A percentile compares a stretch with the other conserved stretches of the same genome.
Conservation (phyloP, 129 eudicot genomes). For the Dittrichia graveolens region DNA sequence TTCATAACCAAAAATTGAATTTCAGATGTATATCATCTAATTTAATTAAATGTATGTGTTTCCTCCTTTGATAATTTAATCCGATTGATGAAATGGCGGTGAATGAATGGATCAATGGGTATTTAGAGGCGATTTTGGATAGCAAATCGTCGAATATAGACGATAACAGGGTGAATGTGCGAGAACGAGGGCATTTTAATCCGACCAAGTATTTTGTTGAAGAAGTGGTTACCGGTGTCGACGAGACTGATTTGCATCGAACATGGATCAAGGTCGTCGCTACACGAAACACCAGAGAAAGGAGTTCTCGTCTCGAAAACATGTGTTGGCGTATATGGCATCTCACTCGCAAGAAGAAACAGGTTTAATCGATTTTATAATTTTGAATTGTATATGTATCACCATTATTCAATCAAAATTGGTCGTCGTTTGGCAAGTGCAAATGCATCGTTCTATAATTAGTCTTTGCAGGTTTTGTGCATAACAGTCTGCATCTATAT, state of each 20-base stretch:
- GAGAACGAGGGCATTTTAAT: slow-evolving; percentile 56
- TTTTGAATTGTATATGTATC: not conserved
- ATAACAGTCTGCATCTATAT: not conserved
- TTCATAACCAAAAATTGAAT: slow-evolving; percentile 8
- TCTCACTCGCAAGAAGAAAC: slow-evolving; percentile 89
- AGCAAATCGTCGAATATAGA: slow-evolving; percentile 59
- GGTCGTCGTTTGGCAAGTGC: not conserved
- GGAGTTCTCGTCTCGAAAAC: slow-evolving; percentile 83
- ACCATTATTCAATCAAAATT: not conserved
- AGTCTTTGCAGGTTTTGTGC: not conserved
- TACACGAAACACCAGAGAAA: slow-evolving; percentile 67
- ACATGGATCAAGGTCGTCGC: slow-evolving; percentile 97
- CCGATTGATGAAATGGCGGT: slow-evolving; percentile 53
- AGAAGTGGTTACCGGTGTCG: slow-evolving; percentile 79
- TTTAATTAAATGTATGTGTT: not conserved
- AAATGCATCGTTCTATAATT: not conserved
- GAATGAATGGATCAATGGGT: slow-evolving; percentile 89
- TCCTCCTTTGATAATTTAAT: not conserved
- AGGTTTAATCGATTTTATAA: slow-evolving; percentile 37
- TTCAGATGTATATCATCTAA: not conserved
- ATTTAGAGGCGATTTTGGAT: slow-evolving; percentile 74
- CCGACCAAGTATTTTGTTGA: slow-evolving; percentile 88
- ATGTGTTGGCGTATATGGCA: slow-evolving; percentile 99
- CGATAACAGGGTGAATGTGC: slow-evolving; percentile 37
- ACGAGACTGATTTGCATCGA: slow-evolving; percentile 78